These are phyloP conservation scores for Drechmeria coniospora DNA, from an alignment of 2,329 filamentous ascomycete species.

Conservation along the genomic window DNA sequence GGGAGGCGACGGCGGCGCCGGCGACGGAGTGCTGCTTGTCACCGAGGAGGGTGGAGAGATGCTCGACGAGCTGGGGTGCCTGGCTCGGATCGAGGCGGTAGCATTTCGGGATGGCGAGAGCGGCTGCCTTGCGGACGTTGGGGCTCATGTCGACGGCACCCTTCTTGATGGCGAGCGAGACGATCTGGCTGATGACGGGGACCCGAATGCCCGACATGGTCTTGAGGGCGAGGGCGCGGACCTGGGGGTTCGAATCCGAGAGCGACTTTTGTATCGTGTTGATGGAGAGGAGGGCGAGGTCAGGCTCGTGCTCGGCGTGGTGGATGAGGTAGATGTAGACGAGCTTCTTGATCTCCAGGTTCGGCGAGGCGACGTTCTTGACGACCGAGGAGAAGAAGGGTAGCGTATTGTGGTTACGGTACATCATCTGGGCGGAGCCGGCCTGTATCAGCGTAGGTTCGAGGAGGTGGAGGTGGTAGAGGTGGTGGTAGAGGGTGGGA, in stretches of 20 bases:
- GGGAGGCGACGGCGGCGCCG: constrained; percentile 79
- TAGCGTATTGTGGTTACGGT: constrained; percentile 72
- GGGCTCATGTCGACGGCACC: constrained; percentile 89
- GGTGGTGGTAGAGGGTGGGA: no score
- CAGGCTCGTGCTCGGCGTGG: constrained; percentile 90
- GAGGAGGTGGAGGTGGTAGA: no score
- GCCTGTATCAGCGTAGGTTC: no score
- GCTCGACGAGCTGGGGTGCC: constrained; percentile 70
- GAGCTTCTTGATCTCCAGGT: constrained; percentile 90
- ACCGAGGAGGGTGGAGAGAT: constrained; percentile 60
- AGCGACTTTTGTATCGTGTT: constrained; percentile 98
- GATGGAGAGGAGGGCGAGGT: constrained; percentile 88
- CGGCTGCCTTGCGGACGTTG: constrained; percentile 81
- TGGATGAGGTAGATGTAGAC: constrained; percentile 97
- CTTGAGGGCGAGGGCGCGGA: constrained; percentile 79
- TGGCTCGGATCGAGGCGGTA: constrained; percentile 80
- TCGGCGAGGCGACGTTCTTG: constrained; percentile 92
- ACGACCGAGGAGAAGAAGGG: constrained; percentile 96
- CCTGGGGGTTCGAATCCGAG: constrained; percentile 78
- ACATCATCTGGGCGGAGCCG: constrained; percentile 64
- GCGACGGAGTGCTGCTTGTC: constrained; percentile 97
- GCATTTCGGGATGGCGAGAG: constrained; percentile 89
- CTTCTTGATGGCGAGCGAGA: constrained; percentile 88
- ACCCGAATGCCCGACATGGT: constrained; percentile 98
- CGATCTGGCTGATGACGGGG: constrained; percentile 94